Percentiles rank a stretch among this genome's conserved stretches.
Evolutionary conservation across 768 basidiomycete genomes (phyloP).

Genomic region (Gymnopilus junonius): DNA sequence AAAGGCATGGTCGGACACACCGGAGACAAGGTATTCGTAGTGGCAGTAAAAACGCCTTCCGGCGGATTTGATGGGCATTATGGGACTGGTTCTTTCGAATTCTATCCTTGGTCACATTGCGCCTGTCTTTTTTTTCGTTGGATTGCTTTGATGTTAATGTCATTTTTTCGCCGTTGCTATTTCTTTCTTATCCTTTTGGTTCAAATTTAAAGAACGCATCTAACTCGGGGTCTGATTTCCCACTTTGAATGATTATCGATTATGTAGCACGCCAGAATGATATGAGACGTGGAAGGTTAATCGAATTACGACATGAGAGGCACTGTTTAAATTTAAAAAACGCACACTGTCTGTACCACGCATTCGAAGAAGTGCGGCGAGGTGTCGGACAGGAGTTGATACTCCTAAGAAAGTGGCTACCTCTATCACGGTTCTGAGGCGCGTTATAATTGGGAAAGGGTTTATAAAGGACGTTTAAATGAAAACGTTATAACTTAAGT

Average conservation of each 20-base stretch:
- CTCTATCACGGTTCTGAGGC: background rate
- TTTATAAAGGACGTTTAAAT: background rate
- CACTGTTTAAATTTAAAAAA: background rate
- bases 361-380: background rate
- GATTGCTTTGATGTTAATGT: background rate
- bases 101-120: background rate
- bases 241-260: background rate
- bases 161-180: background rate
- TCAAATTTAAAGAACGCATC: background rate
- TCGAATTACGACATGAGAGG: background rate
- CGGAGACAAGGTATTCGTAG: slow-evolving; percentile 82
- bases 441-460: background rate
- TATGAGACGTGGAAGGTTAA: background rate
- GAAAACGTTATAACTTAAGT: background rate
- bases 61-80: slow-evolving; percentile 32
- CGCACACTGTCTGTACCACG: background rate
- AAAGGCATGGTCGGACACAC: slow-evolving; percentile 78
- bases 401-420: background rate
- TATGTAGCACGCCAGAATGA: background rate
- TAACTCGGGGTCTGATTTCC: background rate
- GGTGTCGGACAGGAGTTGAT: background rate
- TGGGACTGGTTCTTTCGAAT: background rate
- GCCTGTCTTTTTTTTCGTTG: background rate
- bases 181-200: background rate
- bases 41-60: slow-evolving; percentile 88